Conservation (phyloP, 495 filamentous ascomycete genomes). For the Penicillium lividum region DNA sequence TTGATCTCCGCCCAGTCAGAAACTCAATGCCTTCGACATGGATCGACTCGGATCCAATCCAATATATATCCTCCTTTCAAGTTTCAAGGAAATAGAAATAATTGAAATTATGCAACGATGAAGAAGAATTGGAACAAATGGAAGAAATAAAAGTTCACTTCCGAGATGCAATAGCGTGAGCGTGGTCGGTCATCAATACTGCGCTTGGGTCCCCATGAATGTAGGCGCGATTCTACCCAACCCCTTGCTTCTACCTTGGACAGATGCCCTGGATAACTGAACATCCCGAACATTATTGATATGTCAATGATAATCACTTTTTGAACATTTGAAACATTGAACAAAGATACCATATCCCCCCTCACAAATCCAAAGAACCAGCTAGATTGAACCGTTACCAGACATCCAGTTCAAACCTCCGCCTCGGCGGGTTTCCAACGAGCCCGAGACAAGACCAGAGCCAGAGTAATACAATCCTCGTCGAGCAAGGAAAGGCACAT, state of each 20-base stretch:
- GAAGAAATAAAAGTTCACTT: not conserved
- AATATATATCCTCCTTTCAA: no score
- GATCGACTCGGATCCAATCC: conserved; percentile 10
- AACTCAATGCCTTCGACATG: conserved; percentile 21
- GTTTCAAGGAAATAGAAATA: not conserved
- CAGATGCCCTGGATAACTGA: conserved; percentile 1
- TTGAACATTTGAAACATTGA: no score
- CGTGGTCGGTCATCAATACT: conserved; percentile 14
- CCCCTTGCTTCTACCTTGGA: conserved; percentile 33
- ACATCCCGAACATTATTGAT: not conserved
- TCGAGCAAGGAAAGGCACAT: conserved; percentile 18
- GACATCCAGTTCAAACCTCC: not conserved
- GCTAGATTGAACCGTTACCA: not conserved
- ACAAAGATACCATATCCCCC: no score
- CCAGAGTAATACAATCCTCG: conserved; percentile 20
- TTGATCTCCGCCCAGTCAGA: conserved; percentile 15
- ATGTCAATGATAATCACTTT: not conserved
- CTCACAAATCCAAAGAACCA: no score
- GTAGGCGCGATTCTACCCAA: conserved; percentile 9
- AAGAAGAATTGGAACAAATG: not conserved
- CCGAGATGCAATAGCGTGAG: conserved; percentile 12
- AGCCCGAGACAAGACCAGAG: conserved; percentile 23
- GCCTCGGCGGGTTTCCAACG: conserved; percentile 19
- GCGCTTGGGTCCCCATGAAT: conserved; percentile 6
- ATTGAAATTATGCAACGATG: not conserved